phyloP scores from a whole-genome alignment of 2,329 filamentous ascomycete species.

The Blastomyces parvus region DNA sequence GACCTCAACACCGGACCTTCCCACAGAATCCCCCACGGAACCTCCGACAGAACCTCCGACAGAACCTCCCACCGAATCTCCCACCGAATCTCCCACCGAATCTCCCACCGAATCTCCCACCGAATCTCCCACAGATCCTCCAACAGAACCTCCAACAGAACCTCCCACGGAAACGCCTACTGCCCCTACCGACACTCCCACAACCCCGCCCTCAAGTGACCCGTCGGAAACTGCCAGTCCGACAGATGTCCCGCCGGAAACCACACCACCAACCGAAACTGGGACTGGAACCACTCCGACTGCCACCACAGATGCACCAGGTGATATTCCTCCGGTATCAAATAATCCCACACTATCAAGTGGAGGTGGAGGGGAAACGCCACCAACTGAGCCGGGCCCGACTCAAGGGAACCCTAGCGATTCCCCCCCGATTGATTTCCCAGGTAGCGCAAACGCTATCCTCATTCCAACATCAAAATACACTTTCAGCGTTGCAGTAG shows the following conservation, averaged over 20 bases:
- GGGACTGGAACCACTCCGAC: neutral
- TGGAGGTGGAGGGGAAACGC: neutral
- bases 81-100: neutral
- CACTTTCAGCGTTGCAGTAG: neutral
- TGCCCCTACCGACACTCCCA: neutral
- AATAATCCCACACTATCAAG: neutral
- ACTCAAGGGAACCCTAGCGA: neutral
- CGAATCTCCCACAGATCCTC: neutral
- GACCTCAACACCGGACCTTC: neutral
- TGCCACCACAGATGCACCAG: neutral
- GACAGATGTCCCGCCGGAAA: neutral
- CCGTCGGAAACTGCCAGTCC: neutral
- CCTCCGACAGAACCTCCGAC: neutral
- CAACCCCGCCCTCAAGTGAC: neutral
- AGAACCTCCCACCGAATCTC: neutral
- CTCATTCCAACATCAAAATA: neutral
- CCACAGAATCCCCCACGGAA: neutral
- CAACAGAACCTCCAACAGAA: neutral
- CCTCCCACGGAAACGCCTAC: neutral
- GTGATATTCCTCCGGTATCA: neutral
- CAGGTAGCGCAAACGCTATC: slow-evolving; percentile 1
- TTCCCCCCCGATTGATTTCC: slow-evolving; percentile 1
- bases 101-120: neutral
- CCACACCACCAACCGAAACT: neutral
- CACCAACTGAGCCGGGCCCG: neutral